Percentiles rank a stretch among this genome's conserved stretches.
phyloP scores from a whole-genome alignment of 2,329 filamentous ascomycete genomes.

The Chaetomium olivaceum region DNA sequence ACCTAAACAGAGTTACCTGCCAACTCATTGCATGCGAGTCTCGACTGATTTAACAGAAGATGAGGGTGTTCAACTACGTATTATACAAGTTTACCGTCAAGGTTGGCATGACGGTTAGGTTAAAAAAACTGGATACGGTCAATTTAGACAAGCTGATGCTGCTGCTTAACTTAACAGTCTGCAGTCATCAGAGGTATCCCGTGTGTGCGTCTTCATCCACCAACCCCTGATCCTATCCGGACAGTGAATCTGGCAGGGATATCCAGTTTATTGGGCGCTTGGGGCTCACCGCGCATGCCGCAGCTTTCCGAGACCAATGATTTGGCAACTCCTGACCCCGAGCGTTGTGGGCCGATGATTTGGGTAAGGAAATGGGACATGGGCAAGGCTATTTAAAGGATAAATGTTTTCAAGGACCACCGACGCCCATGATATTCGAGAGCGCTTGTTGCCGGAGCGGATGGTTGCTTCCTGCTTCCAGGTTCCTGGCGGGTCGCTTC shows the following conservation, averaged over 20 bases:
- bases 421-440: neutral
- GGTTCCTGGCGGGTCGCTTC: constrained; percentile 2
- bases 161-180: neutral
- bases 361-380: neutral
- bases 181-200: neutral
- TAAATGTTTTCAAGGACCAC: neutral
- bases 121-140: neutral
- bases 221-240: neutral
- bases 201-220: neutral
- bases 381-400: neutral
- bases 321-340: neutral
- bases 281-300: constrained; percentile 14
- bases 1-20: no score
- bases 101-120: no score
- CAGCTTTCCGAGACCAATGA: constrained; percentile 7
- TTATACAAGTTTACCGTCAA: no score
- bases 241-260: constrained; percentile 3
- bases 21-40: no score
- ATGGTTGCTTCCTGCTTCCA: neutral
- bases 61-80: no score
- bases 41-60: no score
- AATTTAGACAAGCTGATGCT: neutral
- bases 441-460: neutral
- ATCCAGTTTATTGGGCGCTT: constrained; percentile 5
- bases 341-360: neutral